Percentiles rank a stretch among this genome's conserved stretches.
Evolutionary conservation across 495 filamentous ascomycete genomes (phyloP).

Genomic region (Talaromyces stipitatus): DNA sequence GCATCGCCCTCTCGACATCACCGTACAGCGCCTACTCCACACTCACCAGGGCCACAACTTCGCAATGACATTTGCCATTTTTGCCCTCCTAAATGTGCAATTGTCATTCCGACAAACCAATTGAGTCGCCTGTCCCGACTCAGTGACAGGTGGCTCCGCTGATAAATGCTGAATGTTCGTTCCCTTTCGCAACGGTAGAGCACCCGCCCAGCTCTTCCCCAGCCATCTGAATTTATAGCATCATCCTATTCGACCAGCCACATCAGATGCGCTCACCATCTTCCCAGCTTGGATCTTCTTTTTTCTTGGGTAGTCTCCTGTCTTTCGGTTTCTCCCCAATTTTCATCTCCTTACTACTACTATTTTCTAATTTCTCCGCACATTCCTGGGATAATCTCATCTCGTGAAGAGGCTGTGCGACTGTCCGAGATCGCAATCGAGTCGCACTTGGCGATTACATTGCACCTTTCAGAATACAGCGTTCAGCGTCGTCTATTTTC

Average conservation of each 20-base stretch:
- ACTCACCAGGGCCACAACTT: neutral
- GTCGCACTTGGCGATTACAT: neutral
- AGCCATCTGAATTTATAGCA: constrained; percentile 7
- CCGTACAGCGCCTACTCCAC: neutral
- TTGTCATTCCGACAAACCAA: constrained; percentile 3
- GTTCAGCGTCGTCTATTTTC: neutral
- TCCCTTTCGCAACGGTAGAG: neutral
- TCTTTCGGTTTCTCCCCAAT: neutral
- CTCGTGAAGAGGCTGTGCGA: neutral
- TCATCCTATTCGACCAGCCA: constrained; percentile 10
- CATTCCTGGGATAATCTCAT: neutral
- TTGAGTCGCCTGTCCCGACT: constrained; percentile 6
- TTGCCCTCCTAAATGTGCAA: neutral
- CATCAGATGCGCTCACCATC: neutral
- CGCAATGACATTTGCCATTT: neutral
- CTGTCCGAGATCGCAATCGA: neutral
- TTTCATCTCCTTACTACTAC: neutral
- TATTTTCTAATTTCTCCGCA: neutral
- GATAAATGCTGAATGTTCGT: neutral
- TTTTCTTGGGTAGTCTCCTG: neutral
- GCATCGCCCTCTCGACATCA: constrained; percentile 1
- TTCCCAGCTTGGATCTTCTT: neutral
- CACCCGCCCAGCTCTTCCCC: neutral
- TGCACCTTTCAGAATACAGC: neutral
- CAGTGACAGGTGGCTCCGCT: neutral